Conservation (phyloP, 371 early-diverging fungal genomes). For the Mucor lusitanicus region DNA sequence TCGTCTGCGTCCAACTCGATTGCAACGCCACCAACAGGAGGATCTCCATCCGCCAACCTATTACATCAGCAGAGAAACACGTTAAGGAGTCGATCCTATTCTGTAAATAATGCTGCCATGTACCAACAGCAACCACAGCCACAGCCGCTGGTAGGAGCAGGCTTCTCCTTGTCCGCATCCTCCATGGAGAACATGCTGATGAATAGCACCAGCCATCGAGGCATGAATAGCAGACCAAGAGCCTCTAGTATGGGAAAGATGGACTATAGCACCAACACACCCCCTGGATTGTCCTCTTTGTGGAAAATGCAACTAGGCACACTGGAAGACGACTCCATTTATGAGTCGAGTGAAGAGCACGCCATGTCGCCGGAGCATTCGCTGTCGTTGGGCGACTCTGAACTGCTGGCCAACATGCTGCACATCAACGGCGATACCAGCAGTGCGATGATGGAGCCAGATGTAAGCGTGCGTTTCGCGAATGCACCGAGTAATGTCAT, state of each 20-base stretch:
- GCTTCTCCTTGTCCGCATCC: neutral
- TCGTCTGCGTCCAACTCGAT: constrained; percentile 25
- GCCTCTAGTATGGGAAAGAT: constrained; percentile 62
- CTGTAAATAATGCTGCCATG: constrained; percentile 63
- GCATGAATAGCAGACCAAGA: constrained; percentile 35
- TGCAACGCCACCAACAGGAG: constrained; percentile 20
- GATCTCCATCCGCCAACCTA: constrained; percentile 17
- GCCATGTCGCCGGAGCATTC: constrained; percentile 14
- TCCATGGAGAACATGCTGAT: neutral
- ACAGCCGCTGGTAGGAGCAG: neutral
- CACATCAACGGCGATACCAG: neutral
- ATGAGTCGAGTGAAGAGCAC: constrained; percentile 10
- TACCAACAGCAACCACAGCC: constrained; percentile 30
- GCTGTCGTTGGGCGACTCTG: constrained; percentile 49
- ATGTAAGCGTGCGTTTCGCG: neutral
- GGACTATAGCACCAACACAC: constrained; percentile 23
- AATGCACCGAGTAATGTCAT: neutral
- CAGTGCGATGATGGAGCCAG: neutral
- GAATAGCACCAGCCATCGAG: neutral
- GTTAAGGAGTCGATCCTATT: constrained; percentile 62
- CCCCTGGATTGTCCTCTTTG: constrained; percentile 33
- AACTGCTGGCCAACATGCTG: constrained; percentile 47
- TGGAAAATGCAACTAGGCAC: constrained; percentile 48
- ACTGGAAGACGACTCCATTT: constrained; percentile 35
- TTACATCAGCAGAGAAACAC: constrained; percentile 8